phyloP scores from a whole-genome alignment of 805 yeast species.

The Barnettozyma sp. region DNA sequence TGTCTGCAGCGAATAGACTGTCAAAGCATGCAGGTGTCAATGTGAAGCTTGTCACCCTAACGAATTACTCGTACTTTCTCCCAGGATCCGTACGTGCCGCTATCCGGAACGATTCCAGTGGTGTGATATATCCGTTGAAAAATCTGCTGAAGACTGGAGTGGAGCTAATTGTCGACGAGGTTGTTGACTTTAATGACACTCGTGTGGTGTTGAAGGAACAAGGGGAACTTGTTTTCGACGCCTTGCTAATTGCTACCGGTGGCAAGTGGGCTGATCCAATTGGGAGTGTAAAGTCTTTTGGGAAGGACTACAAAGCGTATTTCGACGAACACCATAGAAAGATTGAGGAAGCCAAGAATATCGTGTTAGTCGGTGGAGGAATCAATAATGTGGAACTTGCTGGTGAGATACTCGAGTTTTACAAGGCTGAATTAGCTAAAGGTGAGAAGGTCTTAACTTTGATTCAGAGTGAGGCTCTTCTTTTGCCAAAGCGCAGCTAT shows the following conservation, averaged over 20 bases:
- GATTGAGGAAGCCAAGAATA: slow-evolving; percentile 22
- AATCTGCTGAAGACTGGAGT: slow-evolving; percentile 17
- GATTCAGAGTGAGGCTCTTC: slow-evolving; percentile 10
- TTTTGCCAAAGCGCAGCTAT: slow-evolving; percentile 7
- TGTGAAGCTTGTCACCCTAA: slow-evolving; percentile 15
- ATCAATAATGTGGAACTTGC: slow-evolving; percentile 26
- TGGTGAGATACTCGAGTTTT: slow-evolving; percentile 27
- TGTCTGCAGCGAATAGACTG: slow-evolving; percentile 18
- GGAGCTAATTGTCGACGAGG: slow-evolving; percentile 16
- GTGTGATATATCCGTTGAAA: slow-evolving; percentile 15
- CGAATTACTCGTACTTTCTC: slow-evolving; percentile 13
- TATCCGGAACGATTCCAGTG: slow-evolving; percentile 16
- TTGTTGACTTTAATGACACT: slow-evolving; percentile 9
- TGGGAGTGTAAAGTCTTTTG: slow-evolving; percentile 12
- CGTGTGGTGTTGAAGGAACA: slow-evolving; percentile 13
- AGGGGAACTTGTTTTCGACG: slow-evolving; percentile 17
- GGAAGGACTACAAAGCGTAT: slow-evolving; percentile 14
- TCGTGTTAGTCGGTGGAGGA: slow-evolving; percentile 31
- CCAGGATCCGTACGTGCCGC: slow-evolving; percentile 18
- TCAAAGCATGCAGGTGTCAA: slow-evolving; percentile 6
- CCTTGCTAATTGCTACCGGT: slow-evolving; percentile 28
- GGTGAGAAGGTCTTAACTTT: slow-evolving; percentile 17
- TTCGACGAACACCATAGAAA: slow-evolving; percentile 12
- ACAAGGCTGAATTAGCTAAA: slow-evolving; percentile 11
- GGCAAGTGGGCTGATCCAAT: slow-evolving; percentile 26